Evolutionary conservation across 192 early-diverging fungal species (phyloP), one percentile per base, ranked within the genome.

Genomic region (Haplosporangium gracile): DNA sequence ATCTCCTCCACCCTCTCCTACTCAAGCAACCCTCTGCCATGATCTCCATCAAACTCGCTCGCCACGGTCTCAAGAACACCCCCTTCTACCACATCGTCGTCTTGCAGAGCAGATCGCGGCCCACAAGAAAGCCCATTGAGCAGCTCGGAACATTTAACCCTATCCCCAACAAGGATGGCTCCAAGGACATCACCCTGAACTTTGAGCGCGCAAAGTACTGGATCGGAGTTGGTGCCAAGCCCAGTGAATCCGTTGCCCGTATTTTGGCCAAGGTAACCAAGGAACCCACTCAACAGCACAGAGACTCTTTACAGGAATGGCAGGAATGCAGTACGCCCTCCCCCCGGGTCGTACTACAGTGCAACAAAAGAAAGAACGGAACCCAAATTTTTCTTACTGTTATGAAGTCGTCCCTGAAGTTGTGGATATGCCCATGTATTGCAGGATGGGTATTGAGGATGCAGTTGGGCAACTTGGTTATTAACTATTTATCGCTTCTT

Each of bases 1-100:
- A 42, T 71, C 40, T 71, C 70, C 69, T 70, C 22, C 68, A 39
- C 32, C 65, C 34, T 40, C n/a, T 26, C 42, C 4, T 16, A 24
- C 36, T 26, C 74, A 36, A 22, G 36, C 40, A 26, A 29, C 32
- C 24, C 22, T 4, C 34, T 34, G 95, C 94, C 93, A 94, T 94
- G 36, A 93, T 96, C 76, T 93, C 95, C 77, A 95, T 99, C 84
- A 93, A 97, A 63, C 95, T 99, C 72, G 95, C 96, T 47, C 95
- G 96, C 74, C 96, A 96, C 91, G 98, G 98, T n/a, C 87, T 93
- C 43, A 92, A 94, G 81, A 94, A 97, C 84, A 92, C 95, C 65
- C 98, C 97, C 18, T 95, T 97, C 81, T 99, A 96, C 90, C 97
- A 98, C 88, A 97, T 99, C 78, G 97, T 99, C 20, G 96, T 95